These are phyloP conservation scores for Taphrina deformans DNA, from an alignment of 1,139 yeast genomes.

Conservation along the genomic window DNA sequence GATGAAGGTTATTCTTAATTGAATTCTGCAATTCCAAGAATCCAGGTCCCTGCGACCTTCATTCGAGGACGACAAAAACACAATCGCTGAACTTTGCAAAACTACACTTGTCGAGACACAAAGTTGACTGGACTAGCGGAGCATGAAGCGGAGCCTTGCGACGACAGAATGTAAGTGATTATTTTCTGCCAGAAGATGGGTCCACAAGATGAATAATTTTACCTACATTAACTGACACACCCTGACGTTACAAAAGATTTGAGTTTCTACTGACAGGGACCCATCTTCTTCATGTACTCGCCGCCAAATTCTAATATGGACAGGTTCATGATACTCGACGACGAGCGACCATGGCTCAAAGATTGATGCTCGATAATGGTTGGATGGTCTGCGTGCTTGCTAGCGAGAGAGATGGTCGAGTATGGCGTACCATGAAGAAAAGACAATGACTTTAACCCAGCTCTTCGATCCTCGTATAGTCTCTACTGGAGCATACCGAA, in stretches of 20 bases:
- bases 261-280: conserved; percentile 20
- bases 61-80: background rate
- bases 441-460: conserved; percentile 15
- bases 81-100: background rate
- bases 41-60: background rate
- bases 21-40: conserved; percentile 22
- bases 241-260: conserved; percentile 21
- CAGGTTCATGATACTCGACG: no score
- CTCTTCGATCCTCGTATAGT: conserved; percentile 13
- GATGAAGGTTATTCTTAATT: conserved; percentile 17
- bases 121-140: background rate
- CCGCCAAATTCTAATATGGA: no score
- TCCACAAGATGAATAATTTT: conserved; percentile 5
- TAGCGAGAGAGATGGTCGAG: background rate
- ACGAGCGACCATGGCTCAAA: background rate
- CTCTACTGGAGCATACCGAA: conserved; percentile 13
- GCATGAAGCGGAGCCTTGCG: background rate
- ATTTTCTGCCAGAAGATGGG: background rate
- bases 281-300: no score
- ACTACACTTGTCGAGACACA: background rate
- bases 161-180: background rate
- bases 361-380: conserved; percentile 1
- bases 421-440: conserved; percentile 18
- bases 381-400: background rate
- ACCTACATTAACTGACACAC: conserved; percentile 16